Conservation (phyloP, 495 filamentous ascomycete species). For the Clavariopsis aquatica region DNA sequence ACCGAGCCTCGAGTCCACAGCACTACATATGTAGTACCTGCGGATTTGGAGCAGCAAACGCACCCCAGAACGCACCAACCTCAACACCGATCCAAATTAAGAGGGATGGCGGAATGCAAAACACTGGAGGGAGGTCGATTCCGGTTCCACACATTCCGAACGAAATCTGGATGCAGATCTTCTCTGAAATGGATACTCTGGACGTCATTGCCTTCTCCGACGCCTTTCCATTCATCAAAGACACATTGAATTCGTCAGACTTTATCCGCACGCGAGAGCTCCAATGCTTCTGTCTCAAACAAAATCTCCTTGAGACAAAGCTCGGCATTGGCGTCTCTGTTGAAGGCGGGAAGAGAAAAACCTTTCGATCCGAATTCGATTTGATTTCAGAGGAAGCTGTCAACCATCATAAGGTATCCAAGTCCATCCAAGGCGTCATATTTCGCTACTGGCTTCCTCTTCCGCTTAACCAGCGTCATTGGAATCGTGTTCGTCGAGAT, state of each 20-base stretch:
- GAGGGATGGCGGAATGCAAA: too few relatives aligned
- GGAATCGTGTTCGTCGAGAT: slow-evolving; percentile 43
- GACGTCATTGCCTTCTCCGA: slow-evolving; percentile 46
- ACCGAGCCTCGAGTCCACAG: background rate
- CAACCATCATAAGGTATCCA: slow-evolving; percentile 37
- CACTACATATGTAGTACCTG: slow-evolving; percentile 2
- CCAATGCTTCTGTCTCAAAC: slow-evolving; percentile 55
- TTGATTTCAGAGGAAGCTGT: slow-evolving; percentile 50
- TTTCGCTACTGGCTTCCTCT: slow-evolving; percentile 54
- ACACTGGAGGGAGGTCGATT: background rate
- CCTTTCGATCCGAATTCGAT: slow-evolving; percentile 52
- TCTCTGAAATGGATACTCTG: slow-evolving; percentile 45
- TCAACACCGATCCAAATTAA: too few relatives aligned
- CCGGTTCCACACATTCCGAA: slow-evolving; percentile 40
- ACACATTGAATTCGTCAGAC: slow-evolving; percentile 46
- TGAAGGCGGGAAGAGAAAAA: background rate
- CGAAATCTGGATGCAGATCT: slow-evolving; percentile 49
- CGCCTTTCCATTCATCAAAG: slow-evolving; percentile 46
- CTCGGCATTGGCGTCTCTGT: slow-evolving; percentile 53
- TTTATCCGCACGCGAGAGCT: slow-evolving; percentile 52
- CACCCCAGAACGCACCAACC: background rate
- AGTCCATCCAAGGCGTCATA: slow-evolving; percentile 47
- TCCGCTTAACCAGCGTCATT: slow-evolving; percentile 52
- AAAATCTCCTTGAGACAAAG: slow-evolving; percentile 44
- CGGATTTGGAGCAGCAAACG: background rate